These are phyloP conservation scores for Trichosporon ovoides DNA, from an alignment of 1,284 basidiomycete genomes.

Conservation along the genomic window DNA sequence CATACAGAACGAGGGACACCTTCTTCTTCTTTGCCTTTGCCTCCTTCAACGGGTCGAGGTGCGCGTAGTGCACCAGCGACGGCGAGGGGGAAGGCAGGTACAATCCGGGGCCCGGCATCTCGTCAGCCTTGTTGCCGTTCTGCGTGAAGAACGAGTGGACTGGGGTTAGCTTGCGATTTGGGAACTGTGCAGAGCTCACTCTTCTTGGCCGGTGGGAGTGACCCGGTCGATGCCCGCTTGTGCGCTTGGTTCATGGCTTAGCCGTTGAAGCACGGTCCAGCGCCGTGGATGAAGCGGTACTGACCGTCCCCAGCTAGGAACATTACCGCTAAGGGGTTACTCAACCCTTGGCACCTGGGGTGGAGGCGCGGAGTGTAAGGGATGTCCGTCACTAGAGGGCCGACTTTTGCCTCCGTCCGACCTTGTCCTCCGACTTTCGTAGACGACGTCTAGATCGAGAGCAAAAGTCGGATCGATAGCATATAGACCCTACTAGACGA, in stretches of 20 bases:
- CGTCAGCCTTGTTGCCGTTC: background rate
- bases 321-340: no score
- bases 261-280: no score
- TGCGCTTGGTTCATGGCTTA: background rate
- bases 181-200: background rate
- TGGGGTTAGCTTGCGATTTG: background rate
- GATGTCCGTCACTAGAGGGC: no score
- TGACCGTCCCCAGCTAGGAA: no score
- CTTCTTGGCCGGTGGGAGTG: conserved; percentile 15
- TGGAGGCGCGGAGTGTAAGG: no score
- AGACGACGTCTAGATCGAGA: background rate
- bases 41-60: conserved; percentile 37
- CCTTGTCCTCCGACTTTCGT: background rate
- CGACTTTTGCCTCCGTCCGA: background rate
- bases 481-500: conserved; percentile 15
- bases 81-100: conserved; percentile 27
- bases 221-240: conserved; percentile 1
- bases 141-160: conserved; percentile 20
- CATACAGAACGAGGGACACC: conserved; percentile 68
- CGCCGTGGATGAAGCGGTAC: no score
- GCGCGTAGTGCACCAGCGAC: conserved; percentile 38
- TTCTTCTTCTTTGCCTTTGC: conserved; percentile 18
- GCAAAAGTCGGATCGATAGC: background rate
- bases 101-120: conserved; percentile 1
- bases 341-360: no score